Conservation (phyloP, 1,139 yeast genomes). For the Petasospora fabianii region DNA sequence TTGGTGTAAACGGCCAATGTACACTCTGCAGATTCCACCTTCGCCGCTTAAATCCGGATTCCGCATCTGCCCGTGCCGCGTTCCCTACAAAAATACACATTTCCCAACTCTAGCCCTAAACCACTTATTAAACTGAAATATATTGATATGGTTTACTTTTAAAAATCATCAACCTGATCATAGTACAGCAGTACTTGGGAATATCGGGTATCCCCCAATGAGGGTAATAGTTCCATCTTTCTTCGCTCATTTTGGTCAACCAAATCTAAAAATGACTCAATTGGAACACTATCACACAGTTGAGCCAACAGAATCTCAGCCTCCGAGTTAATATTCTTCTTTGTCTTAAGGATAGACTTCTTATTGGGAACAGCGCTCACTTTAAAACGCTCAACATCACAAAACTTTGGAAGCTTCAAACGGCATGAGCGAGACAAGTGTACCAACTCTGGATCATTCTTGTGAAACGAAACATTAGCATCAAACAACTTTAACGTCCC, state of each 20-base stretch:
- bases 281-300: not conserved
- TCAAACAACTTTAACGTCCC: constrained; percentile 1
- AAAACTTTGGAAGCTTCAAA: constrained; percentile 1
- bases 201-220: not conserved
- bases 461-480: not conserved
- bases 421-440: constrained; percentile 2
- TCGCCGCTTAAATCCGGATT: too few relatives aligned
- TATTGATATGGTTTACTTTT: too few relatives aligned
- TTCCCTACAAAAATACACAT: too few relatives aligned
- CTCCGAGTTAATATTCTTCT: not conserved
- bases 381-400: not conserved
- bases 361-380: not conserved
- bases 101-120: too few relatives aligned
- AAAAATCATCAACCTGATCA: too few relatives aligned
- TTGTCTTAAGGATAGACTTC: not conserved
- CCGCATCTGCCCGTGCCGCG: too few relatives aligned
- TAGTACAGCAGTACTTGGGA: not conserved
- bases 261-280: not conserved
- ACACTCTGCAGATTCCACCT: too few relatives aligned
- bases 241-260: not conserved
- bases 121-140: too few relatives aligned
- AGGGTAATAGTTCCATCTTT: not conserved
- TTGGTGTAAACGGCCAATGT: too few relatives aligned
- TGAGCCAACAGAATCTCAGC: not conserved
- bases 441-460: not conserved